Evolutionary conservation across 257 asterid genomes (phyloP).

Genomic region (Petrea volubilis): DNA sequence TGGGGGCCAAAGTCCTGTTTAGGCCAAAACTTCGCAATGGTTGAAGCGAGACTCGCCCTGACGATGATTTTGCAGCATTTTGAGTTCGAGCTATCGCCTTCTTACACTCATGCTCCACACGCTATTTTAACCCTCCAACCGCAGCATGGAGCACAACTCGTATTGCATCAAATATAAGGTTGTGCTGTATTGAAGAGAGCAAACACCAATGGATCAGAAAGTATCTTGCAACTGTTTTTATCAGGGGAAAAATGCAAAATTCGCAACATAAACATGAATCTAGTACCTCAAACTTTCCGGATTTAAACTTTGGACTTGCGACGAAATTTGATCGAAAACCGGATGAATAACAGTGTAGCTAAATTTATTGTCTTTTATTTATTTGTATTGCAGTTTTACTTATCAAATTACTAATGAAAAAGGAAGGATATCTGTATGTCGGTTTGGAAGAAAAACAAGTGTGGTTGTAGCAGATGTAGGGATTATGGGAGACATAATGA

Average conservation of each 20-base stretch:
- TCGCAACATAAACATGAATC: too few relatives aligned
- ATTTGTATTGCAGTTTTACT: too few relatives aligned
- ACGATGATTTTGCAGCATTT: constrained; percentile 33
- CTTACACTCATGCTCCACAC: constrained; percentile 36
- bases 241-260: too few relatives aligned
- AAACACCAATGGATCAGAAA: too few relatives aligned
- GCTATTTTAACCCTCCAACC: constrained; percentile 29
- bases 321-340: too few relatives aligned
- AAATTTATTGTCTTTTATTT: too few relatives aligned
- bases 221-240: too few relatives aligned
- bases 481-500: constrained; percentile 16
- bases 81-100: constrained; percentile 32
- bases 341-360: too few relatives aligned
- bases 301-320: too few relatives aligned
- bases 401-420: too few relatives aligned
- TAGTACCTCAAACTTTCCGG: too few relatives aligned
- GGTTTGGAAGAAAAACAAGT: constrained; percentile 32
- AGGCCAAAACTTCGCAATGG: constrained; percentile 36
- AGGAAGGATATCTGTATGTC: constrained; percentile 28
- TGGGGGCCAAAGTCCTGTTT: constrained; percentile 41
- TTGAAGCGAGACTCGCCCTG: constrained; percentile 38
- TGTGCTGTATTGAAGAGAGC: too few relatives aligned
- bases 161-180: constrained; percentile 1
- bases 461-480: constrained; percentile 31
- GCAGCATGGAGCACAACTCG: constrained; percentile 35